phyloP scores from a whole-genome alignment of 495 filamentous ascomycete species.

The Neurospora discreta region DNA sequence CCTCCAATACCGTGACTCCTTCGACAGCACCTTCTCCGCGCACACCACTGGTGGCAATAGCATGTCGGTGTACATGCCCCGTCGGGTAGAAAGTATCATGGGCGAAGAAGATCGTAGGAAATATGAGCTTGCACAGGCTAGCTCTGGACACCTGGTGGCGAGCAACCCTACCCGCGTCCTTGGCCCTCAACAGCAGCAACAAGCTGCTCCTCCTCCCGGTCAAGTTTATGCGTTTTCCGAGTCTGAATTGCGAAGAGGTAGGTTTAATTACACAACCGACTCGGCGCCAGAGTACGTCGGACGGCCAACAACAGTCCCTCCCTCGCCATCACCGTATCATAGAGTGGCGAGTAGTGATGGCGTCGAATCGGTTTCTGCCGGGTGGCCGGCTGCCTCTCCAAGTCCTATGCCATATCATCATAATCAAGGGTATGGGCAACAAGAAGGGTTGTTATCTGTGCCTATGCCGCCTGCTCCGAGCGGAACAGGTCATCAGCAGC shows the following conservation, averaged over 20 bases:
- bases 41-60: slow-evolving; percentile 33
- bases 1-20: slow-evolving; percentile 51
- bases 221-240: slow-evolving; percentile 45
- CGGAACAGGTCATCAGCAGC: background rate
- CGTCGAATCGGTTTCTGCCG: slow-evolving; percentile 2
- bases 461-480: background rate
- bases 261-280: slow-evolving; percentile 29
- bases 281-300: slow-evolving; percentile 6
- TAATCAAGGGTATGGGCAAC: slow-evolving; percentile 1
- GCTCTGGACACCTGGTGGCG: slow-evolving; percentile 29
- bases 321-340: slow-evolving; percentile 3
- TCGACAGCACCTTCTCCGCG: slow-evolving; percentile 57
- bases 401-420: background rate
- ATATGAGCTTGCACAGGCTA: slow-evolving; percentile 56
- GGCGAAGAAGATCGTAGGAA: slow-evolving; percentile 65
- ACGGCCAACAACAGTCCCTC: slow-evolving; percentile 4
- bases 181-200: slow-evolving; percentile 28
- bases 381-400: background rate
- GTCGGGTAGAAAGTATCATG: slow-evolving; percentile 74
- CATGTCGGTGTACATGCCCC: slow-evolving; percentile 61
- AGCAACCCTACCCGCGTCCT: slow-evolving; percentile 17
- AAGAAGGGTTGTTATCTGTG: background rate
- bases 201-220: slow-evolving; percentile 32
- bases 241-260: slow-evolving; percentile 32
- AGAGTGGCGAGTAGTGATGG: slow-evolving; percentile 24